Evolutionary conservation across 2,329 filamentous ascomycete genomes (phyloP), one percentile per base, ranked within the genome.

Genomic region (Hypoxylon sp.): DNA sequence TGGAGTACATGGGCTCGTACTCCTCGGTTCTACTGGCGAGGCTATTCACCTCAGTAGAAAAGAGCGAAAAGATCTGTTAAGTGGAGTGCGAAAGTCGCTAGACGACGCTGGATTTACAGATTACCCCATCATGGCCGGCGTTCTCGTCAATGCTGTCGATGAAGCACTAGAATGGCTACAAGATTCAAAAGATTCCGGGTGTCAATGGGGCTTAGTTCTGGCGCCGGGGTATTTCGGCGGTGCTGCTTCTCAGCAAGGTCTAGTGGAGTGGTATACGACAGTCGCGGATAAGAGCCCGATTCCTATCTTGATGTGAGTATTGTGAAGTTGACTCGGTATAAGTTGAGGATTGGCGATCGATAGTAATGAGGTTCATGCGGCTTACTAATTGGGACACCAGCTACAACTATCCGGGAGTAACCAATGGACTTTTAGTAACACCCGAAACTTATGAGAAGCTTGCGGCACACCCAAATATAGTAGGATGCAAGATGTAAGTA

Each of bases 211-310:
- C 22, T 80, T 91, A 65, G 87, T 89, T 37, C 83, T 92, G 50
- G 87, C 87, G 46, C 89, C 89, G 0, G 88, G 88, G 0, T 92
- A 91, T 77, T 92, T 91, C 77, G 88, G 88, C 2, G 80, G 83
- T 0, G 85, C 84, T 1, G 87, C 84, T 26, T 86, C 80, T 48
- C 88, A 91, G 77, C 84, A 87, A 54, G 87, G 87, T 3, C 82
- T 92, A 19, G 81, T 84, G 66, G 83, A 85, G 74, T 91, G 89
- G 88, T 91, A 86, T 73, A 85, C 80, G 31, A 79, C 84, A 37
- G 84, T 91, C n/a, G 90, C 88, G 4, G 86, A 90, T 73, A 81
- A 82, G 72, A 88, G 86, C 67, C 84, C 84, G 1, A 81, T 91
- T 24, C 88, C 88, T 0, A 84, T 91, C 44, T 77, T 91, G 73